phyloP scores from a whole-genome alignment of 2,329 filamentous ascomycete species.

The Fusarium robinianum region DNA sequence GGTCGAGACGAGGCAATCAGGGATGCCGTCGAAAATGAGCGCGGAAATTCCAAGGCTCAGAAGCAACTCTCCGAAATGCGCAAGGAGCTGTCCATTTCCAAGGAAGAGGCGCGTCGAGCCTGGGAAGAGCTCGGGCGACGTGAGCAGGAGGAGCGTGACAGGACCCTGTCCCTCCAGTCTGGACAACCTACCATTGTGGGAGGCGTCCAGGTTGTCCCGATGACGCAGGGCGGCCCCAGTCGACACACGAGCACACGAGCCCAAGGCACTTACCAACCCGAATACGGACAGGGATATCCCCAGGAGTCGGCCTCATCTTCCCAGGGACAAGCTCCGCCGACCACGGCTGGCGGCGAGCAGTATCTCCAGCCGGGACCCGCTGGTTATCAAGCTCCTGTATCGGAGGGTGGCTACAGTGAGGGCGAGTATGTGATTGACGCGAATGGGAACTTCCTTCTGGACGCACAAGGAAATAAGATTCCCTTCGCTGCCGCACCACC shows the following conservation, averaged over 20 bases:
- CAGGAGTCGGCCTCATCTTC: slow-evolving; percentile 49
- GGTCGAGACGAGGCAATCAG: slow-evolving; percentile 69
- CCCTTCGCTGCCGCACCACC: slow-evolving; percentile 53
- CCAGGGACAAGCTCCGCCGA: slow-evolving; percentile 43
- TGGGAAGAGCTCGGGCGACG: slow-evolving; percentile 96
- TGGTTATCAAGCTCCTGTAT: slow-evolving; percentile 41
- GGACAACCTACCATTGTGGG: slow-evolving; percentile 89
- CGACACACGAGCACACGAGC: slow-evolving; percentile 54
- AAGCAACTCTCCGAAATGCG: slow-evolving; percentile 87
- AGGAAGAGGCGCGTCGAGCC: slow-evolving; percentile 90
- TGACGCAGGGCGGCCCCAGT: slow-evolving; percentile 72
- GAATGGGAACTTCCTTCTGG: slow-evolving; percentile 63
- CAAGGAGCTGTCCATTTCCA: slow-evolving; percentile 90
- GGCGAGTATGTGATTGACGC: slow-evolving; percentile 73
- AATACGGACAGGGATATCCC: slow-evolving; percentile 40
- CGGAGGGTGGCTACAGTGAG: slow-evolving; percentile 67
- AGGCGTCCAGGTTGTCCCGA: slow-evolving; percentile 93
- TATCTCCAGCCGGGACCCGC: slow-evolving; percentile 30
- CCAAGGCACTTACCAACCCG: slow-evolving; percentile 36
- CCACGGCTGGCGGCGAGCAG: slow-evolving; percentile 39
- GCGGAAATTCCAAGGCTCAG: slow-evolving; percentile 74
- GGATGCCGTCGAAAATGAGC: slow-evolving; percentile 68
- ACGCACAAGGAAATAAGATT: slow-evolving; percentile 64
- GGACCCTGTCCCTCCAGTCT: slow-evolving; percentile 80
- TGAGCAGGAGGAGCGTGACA: slow-evolving; percentile 90